phyloP scores from a whole-genome alignment of 441 rosid species.

The Pelargonium exstipulatum region DNA sequence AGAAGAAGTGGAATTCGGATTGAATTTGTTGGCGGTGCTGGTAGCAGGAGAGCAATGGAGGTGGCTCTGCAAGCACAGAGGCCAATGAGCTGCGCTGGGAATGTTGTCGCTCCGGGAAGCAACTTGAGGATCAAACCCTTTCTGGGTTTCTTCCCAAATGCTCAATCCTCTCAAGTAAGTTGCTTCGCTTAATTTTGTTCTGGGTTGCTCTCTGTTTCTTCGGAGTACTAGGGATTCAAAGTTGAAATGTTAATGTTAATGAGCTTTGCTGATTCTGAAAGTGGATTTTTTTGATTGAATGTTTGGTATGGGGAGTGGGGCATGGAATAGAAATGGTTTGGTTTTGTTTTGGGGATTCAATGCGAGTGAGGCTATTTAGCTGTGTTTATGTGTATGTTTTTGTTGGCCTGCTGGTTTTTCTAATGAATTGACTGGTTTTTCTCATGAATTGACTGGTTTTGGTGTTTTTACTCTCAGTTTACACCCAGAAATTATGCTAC shows the following conservation, averaged over 20 bases:
- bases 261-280: too few relatives aligned
- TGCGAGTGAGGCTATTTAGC: too few relatives aligned
- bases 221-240: too few relatives aligned
- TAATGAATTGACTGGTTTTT: constrained; percentile 2
- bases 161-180: constrained; percentile 33
- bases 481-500: constrained; percentile 6
- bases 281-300: too few relatives aligned
- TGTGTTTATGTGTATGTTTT: too few relatives aligned
- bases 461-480: constrained; percentile 42
- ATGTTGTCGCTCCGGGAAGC: constrained; percentile 30
- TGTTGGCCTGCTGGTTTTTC: not conserved
- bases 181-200: not conserved
- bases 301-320: too few relatives aligned
- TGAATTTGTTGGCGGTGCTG: not conserved
- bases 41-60: constrained; percentile 42
- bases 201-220: not conserved
- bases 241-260: too few relatives aligned
- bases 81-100: constrained; percentile 37
- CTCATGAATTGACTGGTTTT: constrained; percentile 4
- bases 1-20: not conserved
- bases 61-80: constrained; percentile 52
- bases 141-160: constrained; percentile 40
- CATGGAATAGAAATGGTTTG: too few relatives aligned
- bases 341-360: too few relatives aligned
- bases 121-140: constrained; percentile 44